Base-by-base conservation (phyloP, 495 filamentous ascomycete genomes). In the Podospora comata region DNA sequence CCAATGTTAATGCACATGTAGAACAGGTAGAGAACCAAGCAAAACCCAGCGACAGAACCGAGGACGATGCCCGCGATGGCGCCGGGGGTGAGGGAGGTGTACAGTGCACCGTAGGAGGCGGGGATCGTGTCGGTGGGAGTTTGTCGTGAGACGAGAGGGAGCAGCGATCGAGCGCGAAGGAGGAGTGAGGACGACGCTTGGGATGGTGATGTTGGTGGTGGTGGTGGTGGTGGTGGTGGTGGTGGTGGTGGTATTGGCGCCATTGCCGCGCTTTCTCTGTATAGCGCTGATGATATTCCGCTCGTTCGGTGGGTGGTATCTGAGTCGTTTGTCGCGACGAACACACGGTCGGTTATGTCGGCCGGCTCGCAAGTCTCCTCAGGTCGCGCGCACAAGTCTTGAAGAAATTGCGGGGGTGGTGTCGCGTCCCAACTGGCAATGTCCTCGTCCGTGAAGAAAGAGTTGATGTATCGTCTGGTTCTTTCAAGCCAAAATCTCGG, bases 21-120 rank as follows among this genome's bases (percentile, higher is more conserved):
- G 72, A 96, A 76, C 0, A 95, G 82, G 82, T 87, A 92, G 48
- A 95, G 82, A 34, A 94, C 65, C 2, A 97, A 81, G 18, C 94
- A 73, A 80, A 97, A 93, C 65, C 90, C 93, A n/a, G 81, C 86
- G n/a, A 96, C 88, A 60, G 86, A 85, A 70, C 93, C 93, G 39
- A 97, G 85, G 27, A 92, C 87, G 64, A 96, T 94, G 68, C 92
- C 93, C 16, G 84, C 92, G n/a, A 97, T 86, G 20, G 87, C 85
- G 48, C 92, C 93, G 0, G 93, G 84, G 4, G 86, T 75, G 20
- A 87, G 80, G 61, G 82, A 79, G 30, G 18, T 44, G 15, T 39
- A 18, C 28, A 63, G 61, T 1, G 30, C 61, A 0, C 85, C 85
- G 84, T 96, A 96, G 67, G 85, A 85, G 55, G 88, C 81, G 5